Base-by-base conservation (phyloP, 345 rosid genomes). In the Brassica cretica region DNA sequence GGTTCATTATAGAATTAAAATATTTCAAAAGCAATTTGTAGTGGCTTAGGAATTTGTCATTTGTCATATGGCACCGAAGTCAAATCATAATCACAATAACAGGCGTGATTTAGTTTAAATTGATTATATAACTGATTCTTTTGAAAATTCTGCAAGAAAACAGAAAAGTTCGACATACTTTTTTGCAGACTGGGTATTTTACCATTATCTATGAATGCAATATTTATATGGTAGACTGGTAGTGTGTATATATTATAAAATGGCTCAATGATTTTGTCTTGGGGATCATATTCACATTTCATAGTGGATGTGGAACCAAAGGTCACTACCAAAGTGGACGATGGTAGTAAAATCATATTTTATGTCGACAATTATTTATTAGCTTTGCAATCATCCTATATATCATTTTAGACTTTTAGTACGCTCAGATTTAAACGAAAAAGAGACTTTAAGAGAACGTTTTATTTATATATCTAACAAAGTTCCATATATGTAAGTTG, bases 21-120 rank as follows among this genome's bases (percentile, higher is more conserved):
- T 49, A 74, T 14, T 46, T 19, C 6, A 74, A 65, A 51, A 18
- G 19, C 12, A 14, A 74, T 33, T 21, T 16, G 30, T 49, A 74
- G 77, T 74, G 77, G 64, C 70, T 74, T 65, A 53, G 77, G 77
- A 74, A 51, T 65, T 14, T 65, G 77, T 74, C 78, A 29, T 64
- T 74, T 74, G 65, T 75, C 78, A 66, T 32, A 74, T 35, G 69
- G 66, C 65, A 66, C 78, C 2, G 25, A 74, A 75, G 72, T 75
- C 41, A 75, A 33, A 66, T 75, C 66, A 10, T 58, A 56, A 35
- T 56, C 56, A 53, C 65, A 10, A 32, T 66, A 8, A 66, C 58
- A 75, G 29, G 72, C 58, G 65, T 66, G 64, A 18, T 39, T 65
- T 75, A 8, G 12, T 33, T 24, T 56, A 14, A 66, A 37, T n/a